A percentile compares a stretch with the other conserved stretches of the same genome.
These are phyloP conservation scores for Heteromeles arbutifolia DNA, from an alignment of 306 rosid genomes.

Conservation along the genomic window DNA sequence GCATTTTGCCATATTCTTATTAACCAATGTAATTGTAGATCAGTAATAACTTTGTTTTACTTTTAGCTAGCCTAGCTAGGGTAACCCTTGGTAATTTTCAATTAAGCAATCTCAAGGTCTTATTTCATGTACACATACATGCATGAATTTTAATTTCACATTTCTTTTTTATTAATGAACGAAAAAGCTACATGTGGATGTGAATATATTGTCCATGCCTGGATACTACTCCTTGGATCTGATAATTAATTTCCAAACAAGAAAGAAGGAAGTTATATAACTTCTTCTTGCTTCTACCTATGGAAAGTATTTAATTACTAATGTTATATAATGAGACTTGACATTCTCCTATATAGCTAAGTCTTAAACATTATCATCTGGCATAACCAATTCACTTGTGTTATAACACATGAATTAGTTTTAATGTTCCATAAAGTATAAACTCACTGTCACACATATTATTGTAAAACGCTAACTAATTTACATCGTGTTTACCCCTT, in stretches of 20 bases:
- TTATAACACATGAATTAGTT: no score
- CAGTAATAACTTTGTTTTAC: background rate
- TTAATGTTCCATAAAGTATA: background rate
- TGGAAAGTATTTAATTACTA: background rate
- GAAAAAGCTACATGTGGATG: background rate
- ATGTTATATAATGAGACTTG: background rate
- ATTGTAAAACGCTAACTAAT: no score
- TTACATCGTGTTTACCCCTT: background rate
- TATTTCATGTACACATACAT: background rate
- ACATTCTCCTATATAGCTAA: background rate
- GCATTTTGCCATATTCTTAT: background rate
- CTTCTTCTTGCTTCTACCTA: background rate
- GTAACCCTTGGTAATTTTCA: background rate
- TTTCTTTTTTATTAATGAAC: background rate
- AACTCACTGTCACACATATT: background rate
- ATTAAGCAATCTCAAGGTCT: background rate
- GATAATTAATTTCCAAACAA: no score
- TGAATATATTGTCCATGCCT: background rate
- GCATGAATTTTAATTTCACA: background rate
- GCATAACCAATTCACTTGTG: background rate
- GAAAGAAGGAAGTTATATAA: no score
- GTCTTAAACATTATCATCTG: background rate
- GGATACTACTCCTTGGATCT: no score
- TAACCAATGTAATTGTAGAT: background rate
- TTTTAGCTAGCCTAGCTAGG: constrained; percentile 2